Conservation (phyloP, 1,139 yeast species). For the Geotrichum carabidarum region DNA sequence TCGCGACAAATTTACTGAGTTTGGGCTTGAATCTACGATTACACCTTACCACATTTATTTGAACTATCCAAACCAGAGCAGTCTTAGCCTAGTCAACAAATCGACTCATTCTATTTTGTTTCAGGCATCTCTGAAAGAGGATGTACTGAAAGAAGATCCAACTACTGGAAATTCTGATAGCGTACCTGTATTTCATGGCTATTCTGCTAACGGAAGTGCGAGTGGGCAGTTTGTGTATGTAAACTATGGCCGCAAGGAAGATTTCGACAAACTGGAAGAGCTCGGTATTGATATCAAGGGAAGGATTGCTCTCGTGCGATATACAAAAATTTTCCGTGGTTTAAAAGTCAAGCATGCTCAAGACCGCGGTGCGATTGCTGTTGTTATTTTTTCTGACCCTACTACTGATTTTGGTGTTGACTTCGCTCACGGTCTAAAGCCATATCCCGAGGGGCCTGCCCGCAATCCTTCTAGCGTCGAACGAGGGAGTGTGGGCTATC, state of each 20-base stretch:
- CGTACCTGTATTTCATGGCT: constrained; percentile 61
- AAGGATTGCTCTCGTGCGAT: constrained; percentile 54
- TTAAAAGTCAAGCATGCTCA: constrained; percentile 65
- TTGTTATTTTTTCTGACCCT: constrained; percentile 57
- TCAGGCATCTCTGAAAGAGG: constrained; percentile 66
- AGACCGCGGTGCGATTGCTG: constrained; percentile 57
- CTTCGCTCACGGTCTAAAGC: constrained; percentile 47
- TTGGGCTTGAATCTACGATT: constrained; percentile 50
- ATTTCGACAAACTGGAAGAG: constrained; percentile 45
- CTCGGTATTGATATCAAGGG: constrained; percentile 47
- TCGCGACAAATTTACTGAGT: constrained; percentile 53
- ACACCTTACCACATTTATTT: constrained; percentile 57
- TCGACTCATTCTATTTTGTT: constrained; percentile 41
- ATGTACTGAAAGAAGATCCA: constrained; percentile 64
- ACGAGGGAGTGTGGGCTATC: constrained; percentile 76
- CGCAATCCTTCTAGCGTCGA: constrained; percentile 67
- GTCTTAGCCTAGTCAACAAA: constrained; percentile 43
- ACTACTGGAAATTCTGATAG: constrained; percentile 51
- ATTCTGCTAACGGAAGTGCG: constrained; percentile 61
- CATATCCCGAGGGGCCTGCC: constrained; percentile 66
- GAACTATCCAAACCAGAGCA: constrained; percentile 56
- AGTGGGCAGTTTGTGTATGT: constrained; percentile 55
- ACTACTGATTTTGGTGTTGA: constrained; percentile 53
- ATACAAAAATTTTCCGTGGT: constrained; percentile 59
- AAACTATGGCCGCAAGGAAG: constrained; percentile 55